Conservation (phyloP, 768 basidiomycete species). For the Thelephora ganbajun region DNA sequence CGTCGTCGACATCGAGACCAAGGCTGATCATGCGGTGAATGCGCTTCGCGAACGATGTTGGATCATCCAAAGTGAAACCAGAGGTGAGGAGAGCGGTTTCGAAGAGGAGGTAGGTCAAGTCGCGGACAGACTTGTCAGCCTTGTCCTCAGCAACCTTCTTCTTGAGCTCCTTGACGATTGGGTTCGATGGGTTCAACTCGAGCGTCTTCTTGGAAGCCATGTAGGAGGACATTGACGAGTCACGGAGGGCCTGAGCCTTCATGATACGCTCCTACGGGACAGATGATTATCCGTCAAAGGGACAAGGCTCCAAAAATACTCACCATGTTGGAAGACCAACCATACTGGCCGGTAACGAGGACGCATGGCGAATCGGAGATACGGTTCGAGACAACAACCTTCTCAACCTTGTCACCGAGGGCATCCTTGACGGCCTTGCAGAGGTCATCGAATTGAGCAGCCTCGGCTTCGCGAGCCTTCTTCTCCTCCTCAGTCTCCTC, state of each 20-base stretch:
- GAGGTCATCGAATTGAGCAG: slow-evolving; percentile 69
- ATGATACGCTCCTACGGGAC: slow-evolving; percentile 76
- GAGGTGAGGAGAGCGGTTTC: slow-evolving; percentile 95
- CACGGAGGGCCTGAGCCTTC: slow-evolving; percentile 96
- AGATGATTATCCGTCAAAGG: neutral
- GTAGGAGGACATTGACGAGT: slow-evolving; percentile 98
- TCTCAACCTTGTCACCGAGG: slow-evolving; percentile 98
- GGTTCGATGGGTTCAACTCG: slow-evolving; percentile 85
- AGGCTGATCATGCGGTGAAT: slow-evolving; percentile 91
- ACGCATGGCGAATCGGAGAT: slow-evolving; percentile 95
- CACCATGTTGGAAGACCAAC: slow-evolving; percentile 99
- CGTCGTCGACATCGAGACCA: slow-evolving; percentile 82
- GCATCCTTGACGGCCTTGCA: slow-evolving; percentile 95
- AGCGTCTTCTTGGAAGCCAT: slow-evolving; percentile 99
- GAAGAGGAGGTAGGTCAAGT: slow-evolving; percentile 90
- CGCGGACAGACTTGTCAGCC: slow-evolving; percentile 96
- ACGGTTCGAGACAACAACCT: slow-evolving; percentile 96
- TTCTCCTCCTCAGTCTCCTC: slow-evolving; percentile 99
- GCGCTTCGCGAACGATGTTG: slow-evolving; percentile 87
- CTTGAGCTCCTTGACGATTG: slow-evolving; percentile 94
- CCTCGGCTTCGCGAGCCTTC: slow-evolving; percentile 76
- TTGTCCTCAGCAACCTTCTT: slow-evolving; percentile 93
- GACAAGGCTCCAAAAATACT: slow-evolving; percentile 10
- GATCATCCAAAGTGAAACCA: slow-evolving; percentile 92
- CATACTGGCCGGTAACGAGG: slow-evolving; percentile 96